phyloP scores from a whole-genome alignment of 2,329 filamentous ascomycete species.

The Fusarium virguliforme region DNA sequence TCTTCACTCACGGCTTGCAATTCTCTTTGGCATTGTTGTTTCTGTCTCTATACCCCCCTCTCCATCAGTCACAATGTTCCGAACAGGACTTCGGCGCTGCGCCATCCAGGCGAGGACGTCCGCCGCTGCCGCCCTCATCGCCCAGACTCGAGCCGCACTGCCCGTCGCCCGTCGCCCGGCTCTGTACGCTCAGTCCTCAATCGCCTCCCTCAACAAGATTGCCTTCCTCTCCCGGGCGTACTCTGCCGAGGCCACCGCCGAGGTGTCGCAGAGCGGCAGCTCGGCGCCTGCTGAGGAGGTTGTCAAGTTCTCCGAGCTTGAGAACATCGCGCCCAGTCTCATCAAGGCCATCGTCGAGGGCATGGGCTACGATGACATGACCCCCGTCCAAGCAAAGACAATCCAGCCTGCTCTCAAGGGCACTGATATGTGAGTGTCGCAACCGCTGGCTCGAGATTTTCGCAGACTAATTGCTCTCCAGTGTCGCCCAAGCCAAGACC shows the following conservation, averaged over 20 bases:
- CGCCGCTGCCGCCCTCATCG: constrained; percentile 51
- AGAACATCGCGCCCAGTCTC: constrained; percentile 74
- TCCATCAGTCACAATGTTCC: constrained; percentile 52
- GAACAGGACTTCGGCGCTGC: constrained; percentile 60
- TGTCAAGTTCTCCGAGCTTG: constrained; percentile 64
- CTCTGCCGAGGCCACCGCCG: constrained; percentile 58
- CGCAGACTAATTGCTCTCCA: constrained; percentile 44
- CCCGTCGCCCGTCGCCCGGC: constrained; percentile 48
- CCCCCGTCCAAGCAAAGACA: constrained; percentile 89
- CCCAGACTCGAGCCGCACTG: constrained; percentile 51
- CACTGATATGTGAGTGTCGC: constrained; percentile 80
- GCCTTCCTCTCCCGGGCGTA: constrained; percentile 55
- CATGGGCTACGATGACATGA: constrained; percentile 89
- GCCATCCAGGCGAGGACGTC: constrained; percentile 56
- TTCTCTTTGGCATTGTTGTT: constrained; percentile 26
- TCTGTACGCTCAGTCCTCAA: constrained; percentile 39
- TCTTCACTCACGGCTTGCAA: constrained; percentile 25
- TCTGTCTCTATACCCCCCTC: constrained; percentile 16
- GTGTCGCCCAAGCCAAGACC: constrained; percentile 94
- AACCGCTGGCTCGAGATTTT: not conserved
- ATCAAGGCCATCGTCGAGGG: constrained; percentile 78
- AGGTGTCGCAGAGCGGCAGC: constrained; percentile 36
- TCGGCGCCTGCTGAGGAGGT: constrained; percentile 47
- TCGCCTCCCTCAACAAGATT: constrained; percentile 45
- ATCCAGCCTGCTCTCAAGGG: constrained; percentile 86